Base-by-base conservation (phyloP, 1,284 basidiomycete species). In the Mycosarcoma mackinlayi region DNA sequence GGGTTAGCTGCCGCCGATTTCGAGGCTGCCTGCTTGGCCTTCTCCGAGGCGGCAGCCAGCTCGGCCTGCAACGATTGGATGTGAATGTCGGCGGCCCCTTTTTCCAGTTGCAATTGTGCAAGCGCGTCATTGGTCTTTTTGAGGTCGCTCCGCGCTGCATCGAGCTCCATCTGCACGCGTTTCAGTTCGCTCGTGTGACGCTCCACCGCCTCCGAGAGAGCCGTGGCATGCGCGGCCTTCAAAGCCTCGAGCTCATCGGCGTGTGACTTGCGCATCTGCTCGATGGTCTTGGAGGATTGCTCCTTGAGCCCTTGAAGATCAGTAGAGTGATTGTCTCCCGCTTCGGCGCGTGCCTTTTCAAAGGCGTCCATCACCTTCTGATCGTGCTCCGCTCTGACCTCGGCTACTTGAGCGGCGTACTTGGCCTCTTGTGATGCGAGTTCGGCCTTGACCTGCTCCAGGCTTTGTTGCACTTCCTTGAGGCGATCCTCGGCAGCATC, bases 321-420 rank as follows among this genome's bases (percentile, higher is more conserved):
- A 7, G 47, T 58, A 23, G 65, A 70, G 51, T 73, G 74, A 13
- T 45, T 33, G 47, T 66, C 62, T 6, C 71, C 74, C 14, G 74
- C 74, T 40, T 73, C 66, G 16, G 71, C 62, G 3, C 67, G 68
- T 4, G 74, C 74, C 47, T 71, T 63, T 31, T 76, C 68, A 21
- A 68, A 72, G 6, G 63, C 68, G 3, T 73, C 71, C 56, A 57
- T 55, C 6, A 74, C 48, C 57, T 76, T 70, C 27, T 59, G 48
- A 28, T 73, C 69, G 40, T 66, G 63, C 51, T 75, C 59, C 9
- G 62, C 69, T 49, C 75, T 59, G 41, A 66, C 54, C 24, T 74
- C 64, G 42, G 66, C 67, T 2, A 69, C 47, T 50, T 75, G 60
- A 14, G 60, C 63, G 21, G 53, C 62, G 35, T 69, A 66, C 39